Base-by-base conservation (phyloP, 2,329 filamentous ascomycete genomes). In the Purpureocillium lavendulum region DNA sequence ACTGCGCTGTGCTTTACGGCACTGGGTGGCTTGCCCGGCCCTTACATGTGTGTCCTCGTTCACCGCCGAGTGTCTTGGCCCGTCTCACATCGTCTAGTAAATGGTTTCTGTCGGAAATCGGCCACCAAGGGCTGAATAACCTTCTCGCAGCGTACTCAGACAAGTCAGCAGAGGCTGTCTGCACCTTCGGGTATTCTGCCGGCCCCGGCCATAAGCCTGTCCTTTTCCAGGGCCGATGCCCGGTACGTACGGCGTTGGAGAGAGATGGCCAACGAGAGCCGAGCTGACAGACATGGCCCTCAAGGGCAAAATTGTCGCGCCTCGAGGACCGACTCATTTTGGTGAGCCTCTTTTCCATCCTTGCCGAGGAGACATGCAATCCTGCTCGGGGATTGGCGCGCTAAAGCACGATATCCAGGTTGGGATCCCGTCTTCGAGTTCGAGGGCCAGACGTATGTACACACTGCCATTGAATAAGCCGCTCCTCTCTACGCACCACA, bases 371-470 rank as follows among this genome's bases (percentile, higher is more conserved):
- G 21, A 26, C 10, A 26, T 26, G 21, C 21, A n/a, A n/a, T n/a
- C n/a, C n/a, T n/a, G n/a, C n/a, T n/a, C n/a, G n/a, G n/a, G n/a
- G n/a, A n/a, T n/a, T n/a, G n/a, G n/a, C n/a, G n/a, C n/a, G 10
- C 21, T 26, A 26, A 26, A 26, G 6, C 21, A 10, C 21, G 6
- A 6, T 10, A 6, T 10, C 21, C 21, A 94, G 89, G 90, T 34
- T 98, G 92, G 92, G 92, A 98, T 61, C 80, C 92, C 2, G 83
- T 94, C 48, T 98, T 98, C 54, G 92, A 98, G 65, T 90, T 94
- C 51, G 75, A 94, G 48, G 89, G 89, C 32, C 70, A 87, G 64
- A 98, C 92, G 67, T 78, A 60, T 56, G 73, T 63, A 32, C 18
- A 14, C n/a, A n/a, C n/a, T n/a, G n/a, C n/a, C n/a, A n/a, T n/a